Base-by-base conservation (phyloP, 805 yeast genomes). In the Candida ortonii region DNA sequence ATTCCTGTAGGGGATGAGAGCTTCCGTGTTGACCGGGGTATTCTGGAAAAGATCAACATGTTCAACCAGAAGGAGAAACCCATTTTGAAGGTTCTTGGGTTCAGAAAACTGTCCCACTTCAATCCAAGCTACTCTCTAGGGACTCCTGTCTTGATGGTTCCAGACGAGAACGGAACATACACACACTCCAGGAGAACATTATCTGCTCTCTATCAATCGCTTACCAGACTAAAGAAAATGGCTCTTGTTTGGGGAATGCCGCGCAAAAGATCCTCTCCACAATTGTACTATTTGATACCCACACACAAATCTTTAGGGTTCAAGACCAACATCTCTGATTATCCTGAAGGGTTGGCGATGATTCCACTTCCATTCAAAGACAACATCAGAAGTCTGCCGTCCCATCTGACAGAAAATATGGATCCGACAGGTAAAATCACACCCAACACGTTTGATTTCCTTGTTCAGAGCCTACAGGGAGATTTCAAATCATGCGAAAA, bases 171-270 rank as follows among this genome's bases (percentile, higher is more conserved):
- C 15, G 76, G 72, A 1, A 68, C 69, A 0, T 73, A 64, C 39
- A 59, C 68, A 16, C 84, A 89, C 16, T 84, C 96, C 1, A 63
- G 70, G 16, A 62, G 74, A 19, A 80, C 90, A 0, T 73, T 88
- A 49, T 67, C 84, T 1, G 71, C 88, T 0, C 58, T 90, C 9
- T 84, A 76, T 51, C 77, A 75, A 37, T 69, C 79, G 3, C 59
- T 93, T 59, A 53, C 61, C 4, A 67, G 67, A 29, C 63, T 70
- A 25, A 50, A 67, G 2, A 72, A 73, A 47, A 77, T 71, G 48
- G 93, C 84, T 0, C 59, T 90, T 6, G 71, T 84, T 4, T 86
- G 87, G 78, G 90, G 94, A 1, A 75, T 78, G 47, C 47, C 68
- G 6, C 71, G 79, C 38, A 61, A 57, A 28, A 68, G 68, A 31